Conservation (phyloP, 1,139 yeast species). For the Scheffersomyces titani region DNA sequence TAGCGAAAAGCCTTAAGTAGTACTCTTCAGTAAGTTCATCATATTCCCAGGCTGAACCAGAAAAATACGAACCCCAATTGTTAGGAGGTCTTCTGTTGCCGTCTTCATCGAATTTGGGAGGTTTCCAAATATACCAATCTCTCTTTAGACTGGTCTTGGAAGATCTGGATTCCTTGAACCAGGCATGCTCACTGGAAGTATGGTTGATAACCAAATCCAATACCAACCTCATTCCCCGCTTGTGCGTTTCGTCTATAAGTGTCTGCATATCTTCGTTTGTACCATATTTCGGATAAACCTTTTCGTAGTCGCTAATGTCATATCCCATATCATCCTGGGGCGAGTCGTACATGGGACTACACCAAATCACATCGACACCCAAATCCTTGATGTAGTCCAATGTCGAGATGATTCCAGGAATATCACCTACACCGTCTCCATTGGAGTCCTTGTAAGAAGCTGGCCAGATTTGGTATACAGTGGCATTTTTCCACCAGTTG, state of each 20-base stretch:
- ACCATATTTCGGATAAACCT: conserved; percentile 54
- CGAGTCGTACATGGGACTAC: conserved; percentile 58
- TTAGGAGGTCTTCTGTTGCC: conserved; percentile 57
- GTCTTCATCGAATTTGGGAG: conserved; percentile 44
- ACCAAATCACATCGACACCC: conserved; percentile 58
- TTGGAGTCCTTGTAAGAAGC: conserved; percentile 59
- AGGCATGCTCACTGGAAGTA: conserved; percentile 54
- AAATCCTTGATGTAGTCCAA: conserved; percentile 53
- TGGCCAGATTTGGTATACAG: conserved; percentile 60
- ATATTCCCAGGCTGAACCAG: conserved; percentile 58
- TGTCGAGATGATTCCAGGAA: conserved; percentile 52
- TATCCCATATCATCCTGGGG: conserved; percentile 69
- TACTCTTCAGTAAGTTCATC: conserved; percentile 55
- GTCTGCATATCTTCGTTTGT: conserved; percentile 52
- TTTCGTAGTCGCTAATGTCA: conserved; percentile 56
- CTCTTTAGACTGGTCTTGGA: conserved; percentile 55
- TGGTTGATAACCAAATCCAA: conserved; percentile 62
- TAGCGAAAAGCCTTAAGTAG: conserved; percentile 54
- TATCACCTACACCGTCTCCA: conserved; percentile 59
- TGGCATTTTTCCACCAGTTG: conserved; percentile 60
- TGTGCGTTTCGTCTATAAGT: conserved; percentile 48
- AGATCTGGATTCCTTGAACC: conserved; percentile 59
- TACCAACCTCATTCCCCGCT: conserved; percentile 51
- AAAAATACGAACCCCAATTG: conserved; percentile 55
- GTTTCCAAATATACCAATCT: conserved; percentile 64